Conservation (phyloP, 495 filamentous ascomycete species). For the Penicillium chermesinum region DNA sequence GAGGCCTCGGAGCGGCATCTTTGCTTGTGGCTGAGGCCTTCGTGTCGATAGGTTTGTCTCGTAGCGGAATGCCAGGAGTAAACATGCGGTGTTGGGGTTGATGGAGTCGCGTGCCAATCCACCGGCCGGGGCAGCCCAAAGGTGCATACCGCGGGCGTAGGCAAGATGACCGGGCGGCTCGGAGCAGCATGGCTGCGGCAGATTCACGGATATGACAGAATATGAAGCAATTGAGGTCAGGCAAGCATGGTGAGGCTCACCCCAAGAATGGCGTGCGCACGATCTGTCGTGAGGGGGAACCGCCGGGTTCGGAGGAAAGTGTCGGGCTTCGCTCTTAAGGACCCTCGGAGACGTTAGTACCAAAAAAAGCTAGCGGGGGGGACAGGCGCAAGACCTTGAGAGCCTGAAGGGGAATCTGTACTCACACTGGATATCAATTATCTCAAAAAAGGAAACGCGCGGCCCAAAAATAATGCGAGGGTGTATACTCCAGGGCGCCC, state of each 20-base stretch:
- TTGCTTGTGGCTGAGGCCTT: constrained; percentile 10
- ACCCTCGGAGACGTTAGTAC: not conserved
- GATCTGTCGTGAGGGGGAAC: constrained; percentile 22
- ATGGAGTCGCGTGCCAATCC: constrained; percentile 21
- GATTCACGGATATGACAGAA: not conserved
- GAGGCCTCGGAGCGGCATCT: constrained; percentile 4
- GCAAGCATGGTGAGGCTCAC: constrained; percentile 25
- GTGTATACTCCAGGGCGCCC: too few relatives aligned
- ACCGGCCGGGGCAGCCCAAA: constrained; percentile 27
- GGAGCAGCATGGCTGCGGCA: constrained; percentile 38
- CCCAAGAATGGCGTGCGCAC: constrained; percentile 12
- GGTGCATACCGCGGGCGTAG: constrained; percentile 33
- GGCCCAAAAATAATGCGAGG: not conserved
- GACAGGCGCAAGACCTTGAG: not conserved
- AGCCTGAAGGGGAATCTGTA: not conserved
- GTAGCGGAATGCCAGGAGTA: constrained; percentile 17
- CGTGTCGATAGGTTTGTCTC: constrained; percentile 16
- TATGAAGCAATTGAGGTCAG: constrained; percentile 13
- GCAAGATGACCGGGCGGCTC: constrained; percentile 39
- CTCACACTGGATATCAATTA: not conserved
- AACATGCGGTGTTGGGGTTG: constrained; percentile 28
- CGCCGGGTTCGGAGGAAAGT: constrained; percentile 42
- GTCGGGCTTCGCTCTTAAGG: not conserved
- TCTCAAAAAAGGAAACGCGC: not conserved
- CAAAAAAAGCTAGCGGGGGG: not conserved